Conservation (phyloP, 148 eudicot genomes). For the Bassia scoparia region DNA sequence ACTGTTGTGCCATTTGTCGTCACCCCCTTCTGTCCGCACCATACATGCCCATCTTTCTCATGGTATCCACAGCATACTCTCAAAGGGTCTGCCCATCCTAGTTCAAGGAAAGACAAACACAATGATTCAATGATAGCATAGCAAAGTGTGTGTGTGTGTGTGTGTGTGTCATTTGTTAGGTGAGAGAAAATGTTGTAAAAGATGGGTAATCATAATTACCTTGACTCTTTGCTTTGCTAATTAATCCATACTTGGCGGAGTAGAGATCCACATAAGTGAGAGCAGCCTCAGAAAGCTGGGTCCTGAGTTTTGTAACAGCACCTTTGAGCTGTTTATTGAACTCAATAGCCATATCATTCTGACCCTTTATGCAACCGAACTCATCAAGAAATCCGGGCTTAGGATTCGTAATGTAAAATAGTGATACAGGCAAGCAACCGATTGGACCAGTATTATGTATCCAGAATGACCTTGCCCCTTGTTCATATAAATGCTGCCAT, state of each 20-base stretch:
- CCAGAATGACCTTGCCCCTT: constrained; percentile 77
- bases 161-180: no score
- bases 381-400: constrained; percentile 49
- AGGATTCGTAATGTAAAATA: constrained; percentile 36
- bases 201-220: constrained; percentile 33
- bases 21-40: constrained; percentile 54
- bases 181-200: neutral
- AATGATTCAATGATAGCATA: neutral
- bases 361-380: constrained; percentile 55
- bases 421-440: constrained; percentile 68
- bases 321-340: constrained; percentile 69
- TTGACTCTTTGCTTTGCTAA: constrained; percentile 48
- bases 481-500: constrained; percentile 48
- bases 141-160: no score
- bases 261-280: constrained; percentile 66
- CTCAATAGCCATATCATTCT: constrained; percentile 63
- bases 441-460: constrained; percentile 86
- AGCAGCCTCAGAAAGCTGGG: constrained; percentile 56
- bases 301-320: constrained; percentile 47
- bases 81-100: constrained; percentile 61
- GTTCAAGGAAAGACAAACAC: neutral
- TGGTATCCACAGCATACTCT: constrained; percentile 64
- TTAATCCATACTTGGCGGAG: constrained; percentile 59
- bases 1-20: constrained; percentile 47
- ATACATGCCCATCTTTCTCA: constrained; percentile 45